These are phyloP conservation scores for Hordeum pubiflorum DNA, from an alignment of 202 grass and related monocot species.

Conservation along the genomic window DNA sequence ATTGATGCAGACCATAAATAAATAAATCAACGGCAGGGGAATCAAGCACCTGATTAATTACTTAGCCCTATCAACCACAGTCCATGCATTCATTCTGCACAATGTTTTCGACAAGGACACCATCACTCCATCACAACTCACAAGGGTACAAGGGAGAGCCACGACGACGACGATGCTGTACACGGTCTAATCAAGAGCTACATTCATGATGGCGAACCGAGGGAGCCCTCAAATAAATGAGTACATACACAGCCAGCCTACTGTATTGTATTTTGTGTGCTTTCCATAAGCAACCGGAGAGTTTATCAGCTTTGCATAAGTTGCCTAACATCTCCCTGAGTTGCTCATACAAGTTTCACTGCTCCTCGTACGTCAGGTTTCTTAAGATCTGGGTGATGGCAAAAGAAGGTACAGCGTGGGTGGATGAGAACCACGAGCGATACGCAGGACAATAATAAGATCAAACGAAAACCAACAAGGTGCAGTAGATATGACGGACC, in stretches of 20 bases:
- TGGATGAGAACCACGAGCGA: not conserved
- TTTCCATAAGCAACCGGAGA: no score
- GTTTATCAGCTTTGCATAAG: conserved; percentile 41
- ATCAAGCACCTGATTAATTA: not conserved
- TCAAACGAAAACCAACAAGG: not conserved
- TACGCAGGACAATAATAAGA: not conserved
- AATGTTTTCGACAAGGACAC: not conserved
- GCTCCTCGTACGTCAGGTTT: conserved; percentile 82
- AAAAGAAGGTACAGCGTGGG: not conserved
- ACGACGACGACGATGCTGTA: not conserved
- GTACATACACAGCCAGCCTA: not conserved
- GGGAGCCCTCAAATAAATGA: not conserved
- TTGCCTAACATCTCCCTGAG: conserved; percentile 63
- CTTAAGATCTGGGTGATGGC: conserved; percentile 38
- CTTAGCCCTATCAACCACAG: not conserved
- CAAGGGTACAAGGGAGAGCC: not conserved
- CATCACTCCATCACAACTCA: not conserved
- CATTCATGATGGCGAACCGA: not conserved
- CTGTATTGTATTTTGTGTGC: not conserved
- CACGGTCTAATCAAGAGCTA: not conserved
- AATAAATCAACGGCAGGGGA: not conserved
- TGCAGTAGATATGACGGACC: conserved; percentile 17
- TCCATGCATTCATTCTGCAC: not conserved
- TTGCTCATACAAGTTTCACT: conserved; percentile 60
- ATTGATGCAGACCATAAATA: not conserved